A percentile compares a stretch with the other conserved stretches of the same genome.
phyloP scores from a whole-genome alignment of 768 basidiomycete species.

The Daedaleopsis sinensis region DNA sequence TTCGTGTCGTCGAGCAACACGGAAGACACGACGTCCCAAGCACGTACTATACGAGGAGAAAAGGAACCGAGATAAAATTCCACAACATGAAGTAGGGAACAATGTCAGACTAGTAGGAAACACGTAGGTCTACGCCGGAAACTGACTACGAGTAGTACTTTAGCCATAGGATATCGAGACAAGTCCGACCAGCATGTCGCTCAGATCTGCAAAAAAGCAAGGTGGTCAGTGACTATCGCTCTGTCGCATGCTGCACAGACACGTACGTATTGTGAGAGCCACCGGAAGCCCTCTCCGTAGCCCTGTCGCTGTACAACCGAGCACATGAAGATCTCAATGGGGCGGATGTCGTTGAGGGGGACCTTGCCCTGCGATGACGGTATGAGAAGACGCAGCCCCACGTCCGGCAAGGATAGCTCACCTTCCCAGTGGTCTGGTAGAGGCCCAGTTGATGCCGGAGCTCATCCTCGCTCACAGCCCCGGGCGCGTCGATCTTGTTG shows the following conservation, averaged over 20 bases:
- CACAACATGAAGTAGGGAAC: slow-evolving; percentile 22
- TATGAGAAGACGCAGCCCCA: not conserved
- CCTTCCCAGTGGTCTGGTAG: slow-evolving; percentile 99
- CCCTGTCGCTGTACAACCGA: slow-evolving; percentile 99
- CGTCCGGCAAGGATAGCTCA: slow-evolving; percentile 34
- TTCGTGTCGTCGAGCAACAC: not conserved
- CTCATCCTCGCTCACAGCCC: slow-evolving; percentile 97
- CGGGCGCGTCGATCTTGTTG: slow-evolving; percentile 99
- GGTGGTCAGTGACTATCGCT: too few relatives aligned
- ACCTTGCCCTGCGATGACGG: slow-evolving; percentile 80
- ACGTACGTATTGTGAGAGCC: slow-evolving; percentile 95
- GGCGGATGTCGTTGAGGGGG: slow-evolving; percentile 93
- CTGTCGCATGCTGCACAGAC: not conserved
- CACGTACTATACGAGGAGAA: not conserved
- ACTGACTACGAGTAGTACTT: slow-evolving; percentile 12
- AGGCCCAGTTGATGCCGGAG: slow-evolving; percentile 92
- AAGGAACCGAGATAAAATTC: slow-evolving; percentile 21
- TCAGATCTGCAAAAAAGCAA: slow-evolving; percentile 25
- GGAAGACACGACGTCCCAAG: not conserved
- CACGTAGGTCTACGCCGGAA: slow-evolving; percentile 22
- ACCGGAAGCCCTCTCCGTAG: slow-evolving; percentile 98
- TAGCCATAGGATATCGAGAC: slow-evolving; percentile 2
- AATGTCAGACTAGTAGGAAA: slow-evolving; percentile 20
- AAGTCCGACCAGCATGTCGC: not conserved
- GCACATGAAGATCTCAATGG: slow-evolving; percentile 99